phyloP scores from a whole-genome alignment of 345 rosid genomes.

The Melastoma malabathricum region DNA sequence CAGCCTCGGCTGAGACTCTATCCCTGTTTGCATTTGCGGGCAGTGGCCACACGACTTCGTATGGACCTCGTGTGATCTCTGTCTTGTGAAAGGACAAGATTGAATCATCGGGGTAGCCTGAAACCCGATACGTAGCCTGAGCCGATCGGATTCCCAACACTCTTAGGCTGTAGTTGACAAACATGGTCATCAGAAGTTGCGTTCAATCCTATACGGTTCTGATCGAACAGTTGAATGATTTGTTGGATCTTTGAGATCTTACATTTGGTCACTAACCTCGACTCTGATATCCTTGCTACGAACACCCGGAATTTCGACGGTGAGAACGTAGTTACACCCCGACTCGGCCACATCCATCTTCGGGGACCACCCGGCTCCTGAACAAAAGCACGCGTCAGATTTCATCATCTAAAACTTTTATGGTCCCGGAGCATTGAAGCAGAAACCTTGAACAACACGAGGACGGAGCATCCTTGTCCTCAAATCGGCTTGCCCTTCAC shows the following conservation, averaged over 20 bases:
- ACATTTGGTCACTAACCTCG: constrained; percentile 51
- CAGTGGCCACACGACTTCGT: constrained; percentile 52
- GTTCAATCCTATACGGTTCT: not conserved
- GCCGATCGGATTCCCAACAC: constrained; percentile 39
- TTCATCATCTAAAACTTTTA: not conserved
- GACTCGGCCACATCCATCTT: constrained; percentile 52
- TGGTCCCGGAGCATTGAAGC: not conserved
- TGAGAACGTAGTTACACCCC: constrained; percentile 31
- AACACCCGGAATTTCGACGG: constrained; percentile 64
- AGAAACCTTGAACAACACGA: constrained; percentile 16
- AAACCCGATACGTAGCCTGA: constrained; percentile 7
- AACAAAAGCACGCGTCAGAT: not conserved
- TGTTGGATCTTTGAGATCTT: constrained; percentile 2
- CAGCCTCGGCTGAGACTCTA: constrained; percentile 49
- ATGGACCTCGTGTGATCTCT: constrained; percentile 49
- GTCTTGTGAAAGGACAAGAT: constrained; percentile 35
- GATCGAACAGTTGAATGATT: not conserved
- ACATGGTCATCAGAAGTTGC: not conserved
- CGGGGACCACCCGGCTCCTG: constrained; percentile 54
- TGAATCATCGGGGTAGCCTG: constrained; percentile 15
- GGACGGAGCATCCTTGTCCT: constrained; percentile 8
- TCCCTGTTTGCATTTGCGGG: constrained; percentile 49
- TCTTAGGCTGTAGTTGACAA: constrained; percentile 29
- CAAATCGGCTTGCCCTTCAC: constrained; percentile 8
- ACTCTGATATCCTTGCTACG: constrained; percentile 52